phyloP scores from a whole-genome alignment of 2,329 filamentous ascomycete genomes.

The Fusarium solani-melongenae region DNA sequence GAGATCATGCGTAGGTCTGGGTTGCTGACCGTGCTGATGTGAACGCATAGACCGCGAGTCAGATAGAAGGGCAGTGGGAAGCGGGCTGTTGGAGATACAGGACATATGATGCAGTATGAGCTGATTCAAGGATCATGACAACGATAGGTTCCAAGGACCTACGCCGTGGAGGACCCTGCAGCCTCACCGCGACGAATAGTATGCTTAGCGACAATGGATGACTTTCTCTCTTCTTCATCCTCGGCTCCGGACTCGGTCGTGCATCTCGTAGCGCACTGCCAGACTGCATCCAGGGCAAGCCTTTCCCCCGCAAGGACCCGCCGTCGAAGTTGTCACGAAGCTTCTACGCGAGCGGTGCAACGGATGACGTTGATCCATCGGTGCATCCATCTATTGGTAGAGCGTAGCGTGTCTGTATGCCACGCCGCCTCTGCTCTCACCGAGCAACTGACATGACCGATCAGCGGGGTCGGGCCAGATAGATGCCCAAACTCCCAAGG shows the following conservation, averaged over 20 bases:
- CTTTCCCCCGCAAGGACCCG: slow-evolving; percentile 16
- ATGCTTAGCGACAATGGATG: slow-evolving; percentile 22
- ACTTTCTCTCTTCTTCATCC: slow-evolving; percentile 1
- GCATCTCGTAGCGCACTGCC: neutral
- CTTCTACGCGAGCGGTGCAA: slow-evolving; percentile 6
- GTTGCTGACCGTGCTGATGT: neutral
- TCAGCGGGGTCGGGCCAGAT: slow-evolving; percentile 24
- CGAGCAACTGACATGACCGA: slow-evolving; percentile 12
- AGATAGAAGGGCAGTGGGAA: neutral
- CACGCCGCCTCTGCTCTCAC: slow-evolving; percentile 3
- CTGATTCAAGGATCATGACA: slow-evolving; percentile 21
- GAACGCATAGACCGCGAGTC: neutral
- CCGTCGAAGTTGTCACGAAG: neutral
- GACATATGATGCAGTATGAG: slow-evolving; percentile 16
- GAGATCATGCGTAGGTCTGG: neutral
- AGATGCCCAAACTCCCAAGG: slow-evolving; percentile 20
- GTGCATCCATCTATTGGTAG: slow-evolving; percentile 9
- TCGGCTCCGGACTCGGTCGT: neutral
- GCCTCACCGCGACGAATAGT: slow-evolving; percentile 14
- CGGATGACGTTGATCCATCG: slow-evolving; percentile 5
- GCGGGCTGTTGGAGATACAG: slow-evolving; percentile 10
- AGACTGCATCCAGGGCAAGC: slow-evolving; percentile 10
- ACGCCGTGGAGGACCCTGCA: neutral
- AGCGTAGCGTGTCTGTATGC: slow-evolving; percentile 16
- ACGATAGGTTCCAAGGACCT: neutral